Base-by-base conservation (phyloP, 2,329 filamentous ascomycete genomes). In the Botrytis sinoallii region DNA sequence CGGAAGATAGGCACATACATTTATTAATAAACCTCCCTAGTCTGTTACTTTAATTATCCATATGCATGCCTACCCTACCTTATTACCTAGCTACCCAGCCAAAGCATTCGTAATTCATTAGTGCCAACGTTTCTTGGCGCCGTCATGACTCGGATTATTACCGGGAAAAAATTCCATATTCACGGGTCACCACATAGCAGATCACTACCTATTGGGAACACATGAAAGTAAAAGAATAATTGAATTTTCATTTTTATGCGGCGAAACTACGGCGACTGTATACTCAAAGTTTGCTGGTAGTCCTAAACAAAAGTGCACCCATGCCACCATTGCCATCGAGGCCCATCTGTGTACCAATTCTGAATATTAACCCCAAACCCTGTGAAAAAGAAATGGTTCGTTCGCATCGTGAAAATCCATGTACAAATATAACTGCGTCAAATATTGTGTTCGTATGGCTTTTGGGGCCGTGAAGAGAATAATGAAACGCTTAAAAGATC, bases 391-490 rank as follows among this genome's bases (percentile, higher is more conserved):
- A 44, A 70, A 70, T 57, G 16, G 16, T 70, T 70, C 67, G 40
- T 70, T 29, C 38, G 52, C 55, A 35, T 70, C 68, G 29, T 70
- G 20, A 61, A 60, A 38, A 46, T 35, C 52, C 68, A 70, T 70
- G 10, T 70, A 70, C 68, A 70, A 70, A 61, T 70, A 29, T 61
- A 61, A 61, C 25, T 61, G 68, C 68, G 44, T 70, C 40, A 69
- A 59, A 61, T 60, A 44, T 61, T 70, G 68, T 70, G 68, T 61
- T 61, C 68, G 20, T 44, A 16, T 57, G 68, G 38, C 38, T 46
- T 35, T 18, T n/a, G 12, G 20, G 29, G 68, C 68, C 68, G 22
- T 44, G 55, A 70, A 70, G 22, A 25, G 68, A 61, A 70, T 32
- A 20, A 70, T 12, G 25, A 35, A 38, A 46, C 22, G 10, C 40